These are phyloP conservation scores for Botrytis byssoidea DNA, from an alignment of 2,329 filamentous ascomycete species.

Conservation along the genomic window DNA sequence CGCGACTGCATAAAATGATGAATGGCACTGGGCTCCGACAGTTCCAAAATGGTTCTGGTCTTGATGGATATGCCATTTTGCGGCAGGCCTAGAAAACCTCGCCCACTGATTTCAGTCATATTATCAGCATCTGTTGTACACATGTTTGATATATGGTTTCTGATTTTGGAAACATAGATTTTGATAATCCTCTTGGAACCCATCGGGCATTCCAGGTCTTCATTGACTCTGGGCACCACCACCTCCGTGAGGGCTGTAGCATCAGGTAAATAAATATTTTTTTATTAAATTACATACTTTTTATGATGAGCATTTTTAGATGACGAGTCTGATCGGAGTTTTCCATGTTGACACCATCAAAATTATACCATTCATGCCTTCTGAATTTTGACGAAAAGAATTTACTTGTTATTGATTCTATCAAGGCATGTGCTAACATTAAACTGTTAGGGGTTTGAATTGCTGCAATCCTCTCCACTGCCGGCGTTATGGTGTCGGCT, in stretches of 20 bases:
- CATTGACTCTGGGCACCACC: neutral
- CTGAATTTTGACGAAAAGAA: conserved; percentile 37
- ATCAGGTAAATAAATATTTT: conserved; percentile 24
- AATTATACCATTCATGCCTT: conserved; percentile 72
- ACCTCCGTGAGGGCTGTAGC: neutral
- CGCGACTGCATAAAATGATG: conserved; percentile 58
- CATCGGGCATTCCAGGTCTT: neutral
- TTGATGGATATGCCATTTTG: conserved; percentile 88
- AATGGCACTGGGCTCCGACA: conserved; percentile 98
- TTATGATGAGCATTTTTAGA: conserved; percentile 57
- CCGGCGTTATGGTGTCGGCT: too few relatives aligned
- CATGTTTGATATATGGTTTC: conserved; percentile 13
- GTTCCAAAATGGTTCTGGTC: conserved; percentile 43
- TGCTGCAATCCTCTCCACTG: neutral
- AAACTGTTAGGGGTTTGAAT: neutral
- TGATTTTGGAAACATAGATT: conserved; percentile 13
- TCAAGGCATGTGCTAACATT: conserved; percentile 19
- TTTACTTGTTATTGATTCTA: conserved; percentile 38
- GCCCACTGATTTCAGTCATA: conserved; percentile 74
- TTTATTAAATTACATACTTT: conserved; percentile 25
- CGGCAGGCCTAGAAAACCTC: conserved; percentile 99
- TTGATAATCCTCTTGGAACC: neutral
- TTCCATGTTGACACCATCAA: conserved; percentile 68
- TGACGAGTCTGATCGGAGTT: conserved; percentile 78
- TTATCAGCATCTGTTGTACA: neutral